Conservation (phyloP, 2,329 filamentous ascomycete species). For the Penicillium sp. region DNA sequence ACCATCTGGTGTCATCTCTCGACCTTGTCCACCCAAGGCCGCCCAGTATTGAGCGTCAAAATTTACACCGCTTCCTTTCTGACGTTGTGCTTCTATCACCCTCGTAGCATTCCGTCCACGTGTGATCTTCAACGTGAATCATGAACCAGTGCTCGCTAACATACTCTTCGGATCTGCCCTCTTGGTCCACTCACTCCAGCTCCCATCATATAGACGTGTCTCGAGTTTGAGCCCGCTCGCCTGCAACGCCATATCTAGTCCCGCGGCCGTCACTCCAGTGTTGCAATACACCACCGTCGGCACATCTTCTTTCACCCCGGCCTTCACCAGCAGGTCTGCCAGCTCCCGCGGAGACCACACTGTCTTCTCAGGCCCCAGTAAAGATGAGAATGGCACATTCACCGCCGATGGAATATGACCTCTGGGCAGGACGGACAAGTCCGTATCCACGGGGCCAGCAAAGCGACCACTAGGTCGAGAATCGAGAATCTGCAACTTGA, state of each 20-base stretch:
- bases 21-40: too few species aligned
- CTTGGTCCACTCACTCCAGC: constrained; percentile 27
- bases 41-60: too few species aligned
- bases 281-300: constrained; percentile 25
- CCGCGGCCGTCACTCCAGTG: constrained; percentile 26
- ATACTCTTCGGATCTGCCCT: constrained; percentile 11
- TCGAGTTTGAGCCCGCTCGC: constrained; percentile 12
- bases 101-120: too few species aligned
- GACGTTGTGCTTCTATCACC: too few species aligned
- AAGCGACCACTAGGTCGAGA: background rate
- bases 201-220: constrained; percentile 28
- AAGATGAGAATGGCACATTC: background rate
- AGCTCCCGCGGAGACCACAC: background rate
- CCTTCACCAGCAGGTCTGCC: background rate
- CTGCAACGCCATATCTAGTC: constrained; percentile 20
- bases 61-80: too few species aligned
- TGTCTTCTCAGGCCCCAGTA: background rate
- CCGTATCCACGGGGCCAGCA: background rate
- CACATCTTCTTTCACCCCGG: constrained; percentile 8
- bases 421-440: background rate
- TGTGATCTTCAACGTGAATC: too few species aligned
- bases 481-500: background rate
- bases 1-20: too few species aligned
- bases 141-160: background rate
- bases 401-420: background rate